Evolutionary conservation across 108 stramenopile species (phyloP).

Genomic region (Aureococcus anophagefferens): DNA sequence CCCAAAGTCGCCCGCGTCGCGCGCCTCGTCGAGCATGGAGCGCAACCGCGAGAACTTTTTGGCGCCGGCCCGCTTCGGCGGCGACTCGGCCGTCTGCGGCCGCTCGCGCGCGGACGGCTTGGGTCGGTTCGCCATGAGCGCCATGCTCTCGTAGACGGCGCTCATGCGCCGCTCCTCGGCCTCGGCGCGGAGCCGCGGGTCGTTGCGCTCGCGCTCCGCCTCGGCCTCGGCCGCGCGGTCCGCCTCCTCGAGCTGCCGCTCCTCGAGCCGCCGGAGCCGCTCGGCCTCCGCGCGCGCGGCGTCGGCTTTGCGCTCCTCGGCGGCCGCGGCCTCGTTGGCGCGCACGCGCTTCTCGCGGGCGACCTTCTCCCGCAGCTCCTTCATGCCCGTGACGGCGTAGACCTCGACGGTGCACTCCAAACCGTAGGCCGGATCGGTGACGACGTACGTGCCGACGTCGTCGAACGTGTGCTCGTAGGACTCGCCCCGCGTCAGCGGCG

Average conservation of each 20-base stretch:
- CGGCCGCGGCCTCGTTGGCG: not conserved
- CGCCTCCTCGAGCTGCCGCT: not conserved
- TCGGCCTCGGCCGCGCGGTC: not conserved
- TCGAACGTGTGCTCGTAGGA: not conserved
- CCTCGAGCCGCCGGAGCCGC: constrained; percentile 4
- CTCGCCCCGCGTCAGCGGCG: not conserved
- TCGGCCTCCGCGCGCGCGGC: constrained; percentile 6
- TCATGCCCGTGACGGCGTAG: not conserved
- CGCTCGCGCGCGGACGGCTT: too few species aligned
- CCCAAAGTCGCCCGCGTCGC: not conserved
- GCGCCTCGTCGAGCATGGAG: not conserved
- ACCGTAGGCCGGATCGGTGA: not conserved
- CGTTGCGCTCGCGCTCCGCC: not conserved
- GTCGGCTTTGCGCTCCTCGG: not conserved
- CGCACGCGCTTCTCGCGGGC: not conserved
- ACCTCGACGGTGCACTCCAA: not conserved
- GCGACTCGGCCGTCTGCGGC: not conserved
- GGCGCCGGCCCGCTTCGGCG: not conserved
- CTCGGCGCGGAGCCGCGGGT: not conserved
- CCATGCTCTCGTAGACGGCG: not conserved
- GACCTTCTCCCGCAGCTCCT: not conserved
- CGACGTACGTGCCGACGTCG: not conserved
- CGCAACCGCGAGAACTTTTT: not conserved
- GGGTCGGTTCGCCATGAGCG: too few species aligned
- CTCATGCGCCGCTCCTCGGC: not conserved